These are phyloP conservation scores for Saturnispora besseyi DNA, from an alignment of 805 yeast species.

Conservation along the genomic window DNA sequence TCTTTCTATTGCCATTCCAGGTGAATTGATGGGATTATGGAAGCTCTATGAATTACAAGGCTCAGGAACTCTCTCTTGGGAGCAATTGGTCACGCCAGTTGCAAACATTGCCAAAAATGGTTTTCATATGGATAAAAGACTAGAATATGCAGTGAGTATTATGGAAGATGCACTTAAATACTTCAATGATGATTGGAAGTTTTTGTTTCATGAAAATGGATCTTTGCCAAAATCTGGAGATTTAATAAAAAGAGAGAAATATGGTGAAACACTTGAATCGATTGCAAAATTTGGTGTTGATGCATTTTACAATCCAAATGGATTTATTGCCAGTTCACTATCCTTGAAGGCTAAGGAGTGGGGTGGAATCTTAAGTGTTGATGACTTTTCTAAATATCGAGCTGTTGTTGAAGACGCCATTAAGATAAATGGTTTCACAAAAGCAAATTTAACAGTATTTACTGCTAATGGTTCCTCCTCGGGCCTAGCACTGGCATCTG, in stretches of 20 bases:
- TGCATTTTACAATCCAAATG: slow-evolving; percentile 77
- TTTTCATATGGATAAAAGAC: slow-evolving; percentile 41
- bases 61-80: slow-evolving; percentile 66
- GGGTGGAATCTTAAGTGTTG: slow-evolving; percentile 58
- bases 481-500: slow-evolving; percentile 76
- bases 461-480: slow-evolving; percentile 69
- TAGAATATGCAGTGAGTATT: slow-evolving; percentile 34
- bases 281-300: slow-evolving; percentile 73
- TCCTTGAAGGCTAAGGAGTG: slow-evolving; percentile 37
- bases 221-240: slow-evolving; percentile 47
- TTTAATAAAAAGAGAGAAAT: slow-evolving; percentile 43
- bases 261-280: slow-evolving; percentile 57
- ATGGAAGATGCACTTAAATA: slow-evolving; percentile 28
- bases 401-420: slow-evolving; percentile 42
- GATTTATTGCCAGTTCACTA: slow-evolving; percentile 59
- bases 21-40: slow-evolving; percentile 81
- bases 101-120: slow-evolving; percentile 57
- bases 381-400: slow-evolving; percentile 61
- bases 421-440: slow-evolving; percentile 27
- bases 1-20: slow-evolving; percentile 82
- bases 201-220: slow-evolving; percentile 32
- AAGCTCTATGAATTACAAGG: slow-evolving; percentile 52
- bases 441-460: slow-evolving; percentile 29
- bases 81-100: slow-evolving; percentile 66
- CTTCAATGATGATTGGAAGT: slow-evolving; percentile 44